Evolutionary conservation across 495 filamentous ascomycete genomes (phyloP), one percentile per base, ranked within the genome.

Genomic region (Hypoxylon fragiforme): DNA sequence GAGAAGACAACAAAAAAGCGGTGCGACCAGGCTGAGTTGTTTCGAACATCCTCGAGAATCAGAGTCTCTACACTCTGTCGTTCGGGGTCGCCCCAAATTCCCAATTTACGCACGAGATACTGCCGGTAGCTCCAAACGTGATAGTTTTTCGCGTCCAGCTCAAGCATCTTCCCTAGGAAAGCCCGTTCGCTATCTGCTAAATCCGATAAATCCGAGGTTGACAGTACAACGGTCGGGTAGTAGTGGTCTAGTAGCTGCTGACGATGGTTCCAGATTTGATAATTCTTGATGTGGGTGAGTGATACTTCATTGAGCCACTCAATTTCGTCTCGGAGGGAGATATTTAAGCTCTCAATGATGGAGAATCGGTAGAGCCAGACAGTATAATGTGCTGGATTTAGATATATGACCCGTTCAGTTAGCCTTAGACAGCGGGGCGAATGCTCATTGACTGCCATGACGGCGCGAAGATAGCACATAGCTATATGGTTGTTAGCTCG

Each of bases 261-360:
- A 19, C 94, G 88, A 69, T 97, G 95, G 65, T 96, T 91, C 94
- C 94, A 97, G 66, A 97, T 97, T 69, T 98, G 94, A 72, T 97
- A 98, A 69, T 97, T 98, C 69, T 98, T 98, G 63, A 92, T 81
- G 63, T 96, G 85, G 19, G 81, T 80, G 35, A 95, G 72, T 3
- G 94, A 86, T 13, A 95, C 80, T 1, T 78, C 74, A 64, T 96
- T 95, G 16, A 98, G 71, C 90, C 91, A 98, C 32, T 78, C 74
- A 18, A 96, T 70, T 67, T 98, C 94, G 50, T 86, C 77, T 0
- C 66, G 65, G 42, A 97, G 79, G 52, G 87, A 77, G 40, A 83
- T 79, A 2, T 81, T 67, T 18, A 96, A 68, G 1, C 81, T 79
- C 54, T 87, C 81, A 20, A 98, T 64, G 28, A 82, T 87, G 57